phyloP scores from a whole-genome alignment of 176 grass and related monocot genomes.

The bread wheat (Triticum aestivum) region IWGSC_CS_RefSeq_v2.1 NC_057808.1:205246865-205247364 shows the following conservation, averaged over 20 bases:
- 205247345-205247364: slow-evolving; percentile 10
- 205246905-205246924: background rate
- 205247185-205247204: slow-evolving; percentile 2
- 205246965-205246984: slow-evolving; percentile 40
- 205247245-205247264: slow-evolving; percentile 47
- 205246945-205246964: slow-evolving; percentile 40
- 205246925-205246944: background rate
- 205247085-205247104: background rate
- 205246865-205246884: background rate
- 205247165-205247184: background rate
- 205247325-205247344: slow-evolving; percentile 6
- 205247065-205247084: background rate
- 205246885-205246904: background rate
- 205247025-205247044: background rate
- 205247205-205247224: background rate
- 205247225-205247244: slow-evolving; percentile 17
- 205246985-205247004: slow-evolving; percentile 27
- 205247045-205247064: background rate
- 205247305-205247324: slow-evolving; percentile 42
- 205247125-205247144: background rate
- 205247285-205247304: slow-evolving; percentile 19
- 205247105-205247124: background rate
- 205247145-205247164: background rate
- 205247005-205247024: slow-evolving; percentile 20
- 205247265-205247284: background rate